Evolutionary conservation across 805 yeast genomes (phyloP), one percentile per base, ranked within the genome.

Genomic region (Wickerhamiella domercqiae): DNA sequence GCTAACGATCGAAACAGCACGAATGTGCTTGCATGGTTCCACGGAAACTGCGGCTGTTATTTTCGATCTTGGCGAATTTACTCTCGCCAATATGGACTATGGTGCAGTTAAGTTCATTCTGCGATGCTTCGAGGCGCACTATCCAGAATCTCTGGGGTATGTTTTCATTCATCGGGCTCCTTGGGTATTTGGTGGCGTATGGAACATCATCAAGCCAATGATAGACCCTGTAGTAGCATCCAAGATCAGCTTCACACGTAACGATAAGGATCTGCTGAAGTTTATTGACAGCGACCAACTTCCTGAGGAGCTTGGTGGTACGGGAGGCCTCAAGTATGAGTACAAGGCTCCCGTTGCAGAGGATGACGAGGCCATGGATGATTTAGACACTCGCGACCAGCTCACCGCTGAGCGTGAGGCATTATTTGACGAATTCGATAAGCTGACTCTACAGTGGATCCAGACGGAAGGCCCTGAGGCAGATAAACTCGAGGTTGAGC

Each of bases 221-320:
- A 65, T 87, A 40, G 97, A 90, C 55, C 97, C 97, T 2, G 95
- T 82, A 18, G 96, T 87, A 39, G 94, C 95, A 0, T 68, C 87
- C 19, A 87, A 87, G 59, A 82, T 90, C 49, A 70, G 72, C 32
- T 90, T 87, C 60, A 80, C 94, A 18, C 78, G 79, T 52, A 65
- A 64, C 46, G 55, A 63, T 19, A 69, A 73, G 39, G 96, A 90
- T 39, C 59, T 87, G 49, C 64, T 62, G 34, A 66, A 77, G 47
- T 72, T 63, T 54, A 71, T 87, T 29, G 74, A 70, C 32, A 53
- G 59, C 21, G 62, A 70, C 20, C 64, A 71, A 49, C 66, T 90
- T 44, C 86, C 93, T 21, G 61, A 64, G 45, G 71, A 68, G 29
- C 57, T 86, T 41, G 96, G 94, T 9, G 97, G 97, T 31, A 62